A percentile compares a stretch with the other conserved stretches of the same genome.
phyloP scores from a whole-genome alignment of 2,329 filamentous ascomycete genomes.

The Sordariomycetes sp. region DNA sequence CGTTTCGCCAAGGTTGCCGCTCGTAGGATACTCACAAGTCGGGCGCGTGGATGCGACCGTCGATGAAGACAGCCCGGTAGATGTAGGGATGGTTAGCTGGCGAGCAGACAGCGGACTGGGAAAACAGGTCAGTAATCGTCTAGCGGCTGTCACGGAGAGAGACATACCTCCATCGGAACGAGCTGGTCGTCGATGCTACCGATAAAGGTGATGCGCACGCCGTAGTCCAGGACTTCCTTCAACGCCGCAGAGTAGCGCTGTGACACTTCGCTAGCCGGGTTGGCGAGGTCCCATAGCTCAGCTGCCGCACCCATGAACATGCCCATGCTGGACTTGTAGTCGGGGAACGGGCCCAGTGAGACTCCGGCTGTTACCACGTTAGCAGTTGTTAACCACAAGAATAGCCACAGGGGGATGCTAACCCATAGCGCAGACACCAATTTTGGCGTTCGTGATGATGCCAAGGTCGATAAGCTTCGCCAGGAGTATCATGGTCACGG shows the following conservation, averaged over 20 bases:
- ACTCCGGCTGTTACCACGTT: slow-evolving; percentile 55
- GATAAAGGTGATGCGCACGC: slow-evolving; percentile 75
- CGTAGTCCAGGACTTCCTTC: slow-evolving; percentile 63
- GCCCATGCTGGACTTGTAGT: slow-evolving; percentile 79
- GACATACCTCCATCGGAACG: slow-evolving; percentile 70
- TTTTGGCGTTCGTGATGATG: slow-evolving; percentile 62
- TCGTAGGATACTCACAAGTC: slow-evolving; percentile 53
- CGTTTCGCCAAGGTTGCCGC: background rate
- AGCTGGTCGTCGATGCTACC: slow-evolving; percentile 96
- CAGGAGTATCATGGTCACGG: slow-evolving; percentile 83
- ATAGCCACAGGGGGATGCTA: slow-evolving; percentile 11
- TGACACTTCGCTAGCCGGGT: slow-evolving; percentile 71
- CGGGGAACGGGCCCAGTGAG: slow-evolving; percentile 82
- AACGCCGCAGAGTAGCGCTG: slow-evolving; percentile 70
- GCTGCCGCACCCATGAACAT: slow-evolving; percentile 84
- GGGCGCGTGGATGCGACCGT: slow-evolving; percentile 81
- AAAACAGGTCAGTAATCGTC: slow-evolving; percentile 11
- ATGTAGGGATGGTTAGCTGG: slow-evolving; percentile 85
- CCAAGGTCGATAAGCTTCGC: slow-evolving; percentile 88
- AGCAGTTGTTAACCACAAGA: slow-evolving; percentile 3
- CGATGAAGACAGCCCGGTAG: slow-evolving; percentile 90
- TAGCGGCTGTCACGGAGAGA: background rate
- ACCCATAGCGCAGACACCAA: slow-evolving; percentile 77
- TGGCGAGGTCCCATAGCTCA: slow-evolving; percentile 88
- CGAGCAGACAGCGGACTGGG: slow-evolving; percentile 73